Conservation (phyloP, 108 stramenopile genomes). For the Aurantiochytrium sp. region DNA sequence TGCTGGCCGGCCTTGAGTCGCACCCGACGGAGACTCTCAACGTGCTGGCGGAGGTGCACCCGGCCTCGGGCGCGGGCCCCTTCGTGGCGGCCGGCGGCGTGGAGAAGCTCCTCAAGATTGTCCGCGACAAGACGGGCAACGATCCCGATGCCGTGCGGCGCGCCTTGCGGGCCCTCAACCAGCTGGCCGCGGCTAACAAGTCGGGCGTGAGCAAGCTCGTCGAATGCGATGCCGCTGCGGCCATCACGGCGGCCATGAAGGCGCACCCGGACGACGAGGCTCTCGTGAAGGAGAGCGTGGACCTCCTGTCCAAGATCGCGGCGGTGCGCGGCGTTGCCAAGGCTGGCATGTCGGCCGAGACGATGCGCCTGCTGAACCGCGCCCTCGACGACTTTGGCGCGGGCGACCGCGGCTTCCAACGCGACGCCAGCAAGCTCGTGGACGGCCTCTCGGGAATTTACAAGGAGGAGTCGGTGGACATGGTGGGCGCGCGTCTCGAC, state of each 20-base stretch:
- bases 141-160: neutral
- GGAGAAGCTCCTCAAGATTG: neutral
- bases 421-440: neutral
- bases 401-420: neutral
- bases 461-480: constrained; percentile 29
- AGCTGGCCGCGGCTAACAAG: neutral
- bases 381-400: neutral
- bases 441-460: neutral
- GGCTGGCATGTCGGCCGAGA: neutral
- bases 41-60: neutral
- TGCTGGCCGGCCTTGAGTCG: neutral
- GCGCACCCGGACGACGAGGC: neutral
- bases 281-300: neutral
- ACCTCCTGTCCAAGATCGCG: neutral
- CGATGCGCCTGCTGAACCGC: neutral
- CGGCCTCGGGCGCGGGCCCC: neutral
- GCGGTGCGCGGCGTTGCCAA: neutral
- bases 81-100: neutral
- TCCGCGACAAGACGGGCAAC: neutral
- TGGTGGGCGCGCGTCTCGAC: constrained; percentile 10
- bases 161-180: neutral
- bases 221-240: neutral
- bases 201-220: neutral
- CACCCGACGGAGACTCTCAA: neutral
- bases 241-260: neutral